Percentiles rank a stretch among this genome's conserved stretches.
phyloP scores from a whole-genome alignment of 208 protist genomes.

The Acanthamoeba royreba region DNA sequence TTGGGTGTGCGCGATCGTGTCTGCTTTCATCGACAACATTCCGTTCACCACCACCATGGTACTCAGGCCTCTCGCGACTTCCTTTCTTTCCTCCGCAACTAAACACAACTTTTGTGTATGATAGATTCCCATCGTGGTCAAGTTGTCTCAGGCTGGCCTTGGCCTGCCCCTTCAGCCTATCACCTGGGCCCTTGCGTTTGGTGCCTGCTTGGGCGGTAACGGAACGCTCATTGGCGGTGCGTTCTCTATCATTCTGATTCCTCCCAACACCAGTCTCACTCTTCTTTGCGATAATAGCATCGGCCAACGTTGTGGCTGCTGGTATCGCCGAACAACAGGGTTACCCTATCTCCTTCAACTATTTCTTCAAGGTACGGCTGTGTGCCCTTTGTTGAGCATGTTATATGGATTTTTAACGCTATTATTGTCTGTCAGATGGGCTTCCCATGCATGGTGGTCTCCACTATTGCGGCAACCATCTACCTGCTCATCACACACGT shows the following conservation, averaged over 20 bases:
- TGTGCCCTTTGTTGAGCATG: background rate
- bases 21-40: conserved; percentile 50
- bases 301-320: conserved; percentile 72
- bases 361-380: conserved; percentile 40
- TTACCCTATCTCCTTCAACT: background rate
- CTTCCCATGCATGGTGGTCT: conserved; percentile 52
- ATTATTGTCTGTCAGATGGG: conserved; percentile 61
- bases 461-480: background rate
- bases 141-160: conserved; percentile 52
- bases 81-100: no score
- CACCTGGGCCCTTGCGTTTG: conserved; percentile 75
- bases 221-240: background rate
- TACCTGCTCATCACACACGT: conserved; percentile 39
- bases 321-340: conserved; percentile 58
- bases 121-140: conserved; percentile 60
- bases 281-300: conserved; percentile 69
- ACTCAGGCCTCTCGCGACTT: no score
- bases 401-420: conserved; percentile 60
- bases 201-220: conserved; percentile 76
- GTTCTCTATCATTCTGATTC: background rate
- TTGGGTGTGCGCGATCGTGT: conserved; percentile 59
- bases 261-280: background rate
- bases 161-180: conserved; percentile 70
- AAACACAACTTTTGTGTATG: no score
- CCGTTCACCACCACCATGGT: conserved; percentile 53